Conservation (phyloP, 129 eudicot genomes). For the Kitagawia praeruptora region DNA sequence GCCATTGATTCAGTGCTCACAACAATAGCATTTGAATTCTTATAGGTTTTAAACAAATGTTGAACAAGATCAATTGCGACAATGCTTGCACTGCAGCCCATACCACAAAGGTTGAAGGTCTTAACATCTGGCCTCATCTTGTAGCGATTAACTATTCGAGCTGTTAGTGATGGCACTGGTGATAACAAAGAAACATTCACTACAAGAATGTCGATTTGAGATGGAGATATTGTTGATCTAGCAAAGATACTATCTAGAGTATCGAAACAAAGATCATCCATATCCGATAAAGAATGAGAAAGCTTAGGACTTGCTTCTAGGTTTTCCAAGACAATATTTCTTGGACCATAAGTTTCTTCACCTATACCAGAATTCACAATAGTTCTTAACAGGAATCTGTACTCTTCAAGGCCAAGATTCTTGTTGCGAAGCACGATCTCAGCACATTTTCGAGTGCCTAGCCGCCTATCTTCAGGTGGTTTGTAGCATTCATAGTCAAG, state of each 20-base stretch:
- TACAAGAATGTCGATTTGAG: conserved; percentile 44
- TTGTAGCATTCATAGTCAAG: conserved; percentile 60
- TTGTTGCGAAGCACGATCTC: conserved; percentile 42
- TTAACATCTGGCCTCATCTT: conserved; percentile 47
- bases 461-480: conserved; percentile 33
- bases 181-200: conserved; percentile 51
- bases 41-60: conserved; percentile 38
- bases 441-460: conserved; percentile 33
- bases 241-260: conserved; percentile 43
- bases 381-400: conserved; percentile 42
- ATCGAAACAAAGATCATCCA: conserved; percentile 41
- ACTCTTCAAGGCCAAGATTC: conserved; percentile 42
- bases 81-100: conserved; percentile 65
- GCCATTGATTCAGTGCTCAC: conserved; percentile 58
- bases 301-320: conserved; percentile 32
- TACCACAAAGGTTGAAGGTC: conserved; percentile 34
- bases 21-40: conserved; percentile 35
- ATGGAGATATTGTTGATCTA: conserved; percentile 30
- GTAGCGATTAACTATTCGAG: conserved; percentile 49
- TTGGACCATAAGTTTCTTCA: conserved; percentile 50
- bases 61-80: conserved; percentile 39
- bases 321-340: conserved; percentile 36
- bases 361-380: conserved; percentile 64
- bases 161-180: conserved; percentile 39
- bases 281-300: conserved; percentile 34